Conservation (phyloP, 257 asterid genomes). For the Ocimum tenuiflorum region DNA sequence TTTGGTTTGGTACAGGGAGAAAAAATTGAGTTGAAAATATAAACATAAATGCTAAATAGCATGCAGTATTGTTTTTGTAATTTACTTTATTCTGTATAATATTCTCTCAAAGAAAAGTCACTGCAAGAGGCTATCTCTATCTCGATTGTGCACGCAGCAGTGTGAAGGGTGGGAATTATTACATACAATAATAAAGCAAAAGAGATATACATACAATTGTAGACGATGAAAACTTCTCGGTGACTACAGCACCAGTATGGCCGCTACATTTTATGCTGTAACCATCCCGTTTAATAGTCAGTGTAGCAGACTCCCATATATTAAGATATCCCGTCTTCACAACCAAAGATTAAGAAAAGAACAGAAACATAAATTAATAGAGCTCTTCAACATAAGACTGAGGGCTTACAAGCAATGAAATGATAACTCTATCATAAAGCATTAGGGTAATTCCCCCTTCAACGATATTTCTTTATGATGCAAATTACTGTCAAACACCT, state of each 20-base stretch:
- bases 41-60: no score
- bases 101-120: neutral
- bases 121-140: no score
- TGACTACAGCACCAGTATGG: slow-evolving; percentile 54
- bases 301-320: slow-evolving; percentile 85
- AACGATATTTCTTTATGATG: no score
- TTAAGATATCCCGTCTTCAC: slow-evolving; percentile 66
- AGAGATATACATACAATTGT: slow-evolving; percentile 42
- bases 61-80: no score
- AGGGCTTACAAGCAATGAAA: no score
- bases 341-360: no score
- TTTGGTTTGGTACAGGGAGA: no score
- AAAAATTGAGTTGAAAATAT: no score
- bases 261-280: slow-evolving; percentile 86
- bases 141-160: neutral
- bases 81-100: neutral
- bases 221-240: slow-evolving; percentile 73
- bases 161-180: neutral
- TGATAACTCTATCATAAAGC: neutral
- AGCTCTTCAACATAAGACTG: slow-evolving; percentile 5
- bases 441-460: no score
- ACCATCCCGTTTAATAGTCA: slow-evolving; percentile 78
- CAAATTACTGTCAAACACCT: no score
- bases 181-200: slow-evolving; percentile 14
- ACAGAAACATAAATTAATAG: slow-evolving; percentile 14